Base-by-base conservation (phyloP, 2,329 filamentous ascomycete species). In the Curvularia sp. region DNA sequence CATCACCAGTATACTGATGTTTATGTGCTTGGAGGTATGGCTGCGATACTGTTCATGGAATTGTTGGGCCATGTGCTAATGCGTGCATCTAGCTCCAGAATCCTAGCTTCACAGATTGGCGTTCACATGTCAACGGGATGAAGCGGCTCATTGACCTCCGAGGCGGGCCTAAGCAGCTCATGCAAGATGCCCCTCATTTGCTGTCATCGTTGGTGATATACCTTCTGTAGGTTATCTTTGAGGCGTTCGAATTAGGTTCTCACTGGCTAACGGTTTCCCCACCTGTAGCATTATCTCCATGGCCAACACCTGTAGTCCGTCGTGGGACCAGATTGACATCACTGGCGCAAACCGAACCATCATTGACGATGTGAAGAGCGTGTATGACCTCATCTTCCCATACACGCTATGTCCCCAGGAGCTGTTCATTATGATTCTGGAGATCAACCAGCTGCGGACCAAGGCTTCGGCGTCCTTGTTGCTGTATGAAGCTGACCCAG, bases 11-110 rank as follows among this genome's bases (percentile, higher is more conserved):
- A 66, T 75, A 3, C 38, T 73, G 2, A 67, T 73, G 58, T 70
- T 75, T 46, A 58, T 75, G 60, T 65, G 66, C 18, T 58, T 66
- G 46, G 73, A 75, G 58, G 71, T 72, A 57, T 56, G 68, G 57
- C n/a, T 5, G 24, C 30, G 4, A 8, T 24, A 4, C 5, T 10
- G 2, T 12, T 20, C 8, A 33, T 30, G 6, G 5, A n/a, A 12
- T 13, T 44, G 42, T 3, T 10, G 9, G 8, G 18, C 1, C 13
- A 18, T n/a, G 33, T 13, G 22, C 22, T 39, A 39, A 53, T 39
- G 15, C 30, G 56, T 38, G 62, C 28, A 9, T 4, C 13, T 15
- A 74, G 73, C 63, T 75, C 4, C 71, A 74, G 49, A 66, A 69
- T 18, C 62, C 64, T 1, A 51, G 60, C 4, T 57, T 63, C 8